Evolutionary conservation across 148 eudicot genomes (phyloP), one percentile per base, ranked within the genome.

Genomic region (Cornus suecica): DNA sequence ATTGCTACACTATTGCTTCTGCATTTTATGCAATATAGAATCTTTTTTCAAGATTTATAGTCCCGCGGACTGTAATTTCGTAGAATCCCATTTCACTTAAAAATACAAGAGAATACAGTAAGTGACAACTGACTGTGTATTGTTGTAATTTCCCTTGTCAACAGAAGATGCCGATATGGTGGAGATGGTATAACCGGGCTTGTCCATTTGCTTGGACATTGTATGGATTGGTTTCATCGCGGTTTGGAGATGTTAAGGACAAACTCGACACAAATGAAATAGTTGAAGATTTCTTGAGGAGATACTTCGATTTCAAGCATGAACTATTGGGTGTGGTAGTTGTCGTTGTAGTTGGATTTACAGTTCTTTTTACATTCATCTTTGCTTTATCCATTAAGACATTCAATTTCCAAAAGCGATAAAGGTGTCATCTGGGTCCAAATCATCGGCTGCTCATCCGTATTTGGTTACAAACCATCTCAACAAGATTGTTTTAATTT

Each of bases 341-440:
- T 10, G 80, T 78, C 13, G 81, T 86, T 7, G 32, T 88, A 52
- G 77, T 80, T n/a, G 94, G 83, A 25, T 80, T 84, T 10, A 41
- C 78, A 0, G 15, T 91, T 56, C 37, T 86, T n/a, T 91, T 91
- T 31, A 89, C 83, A 5, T 77, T 83, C 77, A 82, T 76, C 74
- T 93, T 93, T 65, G 98, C 94, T 20, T 81, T 78, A 24, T 79
- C 88, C 3, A 85, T 91, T 68, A 87, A 79, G 86, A 69, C 75
- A 58, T 90, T 93, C 81, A 91, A 93, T 78, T 93, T 91, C 88
- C 90, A 93, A 74, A 89, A 83, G 74, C 65, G 92, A 80, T 91
- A 77, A 30, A n/a, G 45, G 45, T 4, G 45, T 41, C 4, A 9
- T 41, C n/a, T n/a, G n/a, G n/a, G n/a, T 41, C 9, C 9, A 41